phyloP scores from a whole-genome alignment of 2,329 filamentous ascomycete genomes.

The Fusarium stilboides region DNA sequence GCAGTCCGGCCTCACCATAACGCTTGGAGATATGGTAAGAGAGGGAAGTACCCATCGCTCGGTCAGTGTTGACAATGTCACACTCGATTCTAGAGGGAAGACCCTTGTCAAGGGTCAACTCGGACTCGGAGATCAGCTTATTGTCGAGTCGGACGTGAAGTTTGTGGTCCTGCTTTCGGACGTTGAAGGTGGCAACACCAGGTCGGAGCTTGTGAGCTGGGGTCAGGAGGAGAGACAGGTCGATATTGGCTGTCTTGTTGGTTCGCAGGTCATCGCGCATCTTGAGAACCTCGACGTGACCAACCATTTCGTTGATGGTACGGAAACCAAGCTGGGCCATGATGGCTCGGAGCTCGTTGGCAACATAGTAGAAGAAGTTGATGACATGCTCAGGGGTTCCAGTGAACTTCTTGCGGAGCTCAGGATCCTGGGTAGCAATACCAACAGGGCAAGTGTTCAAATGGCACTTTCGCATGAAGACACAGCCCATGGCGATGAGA shows the following conservation, averaged over 20 bases:
- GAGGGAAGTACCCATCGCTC: conserved; percentile 91
- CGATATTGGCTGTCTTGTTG: conserved; percentile 92
- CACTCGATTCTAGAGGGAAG: conserved; percentile 94
- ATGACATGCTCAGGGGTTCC: conserved; percentile 97
- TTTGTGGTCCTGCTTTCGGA: conserved; percentile 96
- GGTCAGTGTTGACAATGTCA: conserved; percentile 96
- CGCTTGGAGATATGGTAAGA: conserved; percentile 97
- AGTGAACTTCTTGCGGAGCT: conserved; percentile 92
- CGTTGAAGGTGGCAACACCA: conserved; percentile 96
- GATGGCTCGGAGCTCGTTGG: conserved; percentile 95
- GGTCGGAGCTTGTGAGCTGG: conserved; percentile 96
- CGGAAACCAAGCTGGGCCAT: conserved; percentile 97
- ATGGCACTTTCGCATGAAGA: conserved; percentile 90
- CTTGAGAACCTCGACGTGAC: conserved; percentile 87
- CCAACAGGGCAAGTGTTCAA: conserved; percentile 89
- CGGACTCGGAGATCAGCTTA: conserved; percentile 95
- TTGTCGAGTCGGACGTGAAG: conserved; percentile 95
- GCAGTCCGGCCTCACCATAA: conserved; percentile 90
- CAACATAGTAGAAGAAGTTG: conserved; percentile 98
- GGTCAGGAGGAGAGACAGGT: conserved; percentile 91
- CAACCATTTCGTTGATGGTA: conserved; percentile 98
- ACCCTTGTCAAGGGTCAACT: conserved; percentile 94
- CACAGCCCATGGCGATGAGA: conserved; percentile 95
- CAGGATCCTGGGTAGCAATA: conserved; percentile 96
- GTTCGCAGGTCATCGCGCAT: conserved; percentile 91